phyloP scores from a whole-genome alignment of 352 stramenopile genomes.

The Phytophthora sansomeana region DNA sequence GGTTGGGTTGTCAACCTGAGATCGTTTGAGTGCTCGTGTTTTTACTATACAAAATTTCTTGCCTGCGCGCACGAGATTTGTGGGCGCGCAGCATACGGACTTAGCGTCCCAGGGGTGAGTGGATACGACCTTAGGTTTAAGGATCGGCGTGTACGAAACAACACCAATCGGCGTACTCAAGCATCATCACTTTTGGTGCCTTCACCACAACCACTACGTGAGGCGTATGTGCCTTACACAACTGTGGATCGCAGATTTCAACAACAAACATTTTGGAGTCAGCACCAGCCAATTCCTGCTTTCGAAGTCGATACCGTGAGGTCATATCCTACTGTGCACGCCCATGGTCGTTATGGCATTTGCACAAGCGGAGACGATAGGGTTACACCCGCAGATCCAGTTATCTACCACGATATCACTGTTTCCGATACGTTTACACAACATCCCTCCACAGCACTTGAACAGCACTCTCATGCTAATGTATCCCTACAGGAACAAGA shows the following conservation, averaged over 20 bases:
- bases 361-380: neutral
- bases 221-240: no score
- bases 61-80: constrained; percentile 7
- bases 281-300: neutral
- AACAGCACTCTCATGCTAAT: neutral
- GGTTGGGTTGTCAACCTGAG: neutral
- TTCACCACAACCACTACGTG: no score
- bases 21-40: neutral
- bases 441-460: neutral
- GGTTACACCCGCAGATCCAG: neutral
- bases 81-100: neutral
- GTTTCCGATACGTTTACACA: neutral
- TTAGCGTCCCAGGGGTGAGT: constrained; percentile 5
- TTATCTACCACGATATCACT: neutral
- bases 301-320: neutral
- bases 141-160: no score
- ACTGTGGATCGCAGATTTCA: neutral
- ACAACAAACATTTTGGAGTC: neutral
- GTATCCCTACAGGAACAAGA: neutral
- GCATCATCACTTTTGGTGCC: no score
- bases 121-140: neutral
- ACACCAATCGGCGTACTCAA: no score
- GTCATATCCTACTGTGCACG: neutral
- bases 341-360: neutral
- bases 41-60: constrained; percentile 11